Conservation (phyloP, 352 stramenopile species). For the Phytophthora constricta region DNA sequence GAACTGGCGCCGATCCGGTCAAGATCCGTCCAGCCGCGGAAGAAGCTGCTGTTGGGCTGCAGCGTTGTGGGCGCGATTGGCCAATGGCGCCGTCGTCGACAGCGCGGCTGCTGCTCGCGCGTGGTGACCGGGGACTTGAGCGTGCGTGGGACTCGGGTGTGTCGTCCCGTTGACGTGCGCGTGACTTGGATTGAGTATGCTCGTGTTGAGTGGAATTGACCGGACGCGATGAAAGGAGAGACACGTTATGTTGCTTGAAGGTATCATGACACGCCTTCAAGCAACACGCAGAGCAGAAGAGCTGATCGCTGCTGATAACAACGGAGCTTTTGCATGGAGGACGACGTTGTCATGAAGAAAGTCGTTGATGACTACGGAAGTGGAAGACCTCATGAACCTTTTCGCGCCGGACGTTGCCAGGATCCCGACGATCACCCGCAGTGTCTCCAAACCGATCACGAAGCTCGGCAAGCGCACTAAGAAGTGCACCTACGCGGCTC, state of each 20-base stretch:
- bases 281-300: too few species aligned
- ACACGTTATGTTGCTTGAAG: background rate
- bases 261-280: background rate
- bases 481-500: slow-evolving; percentile 69
- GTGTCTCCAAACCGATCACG: slow-evolving; percentile 31
- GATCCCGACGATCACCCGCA: slow-evolving; percentile 31
- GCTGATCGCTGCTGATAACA: too few species aligned
- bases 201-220: too few species aligned
- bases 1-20: background rate
- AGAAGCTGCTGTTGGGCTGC: background rate
- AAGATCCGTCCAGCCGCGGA: background rate
- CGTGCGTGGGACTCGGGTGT: background rate
- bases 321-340: too few species aligned
- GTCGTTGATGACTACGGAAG: too few species aligned
- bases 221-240: background rate
- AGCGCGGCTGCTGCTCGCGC: background rate
- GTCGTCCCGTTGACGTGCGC: background rate
- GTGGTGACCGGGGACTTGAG: background rate
- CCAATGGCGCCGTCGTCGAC: background rate
- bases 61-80: background rate
- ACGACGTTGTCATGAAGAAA: too few species aligned
- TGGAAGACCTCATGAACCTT: too few species aligned
- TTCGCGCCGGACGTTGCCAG: too few species aligned
- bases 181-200: slow-evolving; percentile 1
- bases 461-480: slow-evolving; percentile 49